Percentiles rank a stretch among this genome's conserved stretches.
Evolutionary conservation across 2,329 filamentous ascomycete genomes (phyloP).

Genomic region (Chaetoscypha palmicola): DNA sequence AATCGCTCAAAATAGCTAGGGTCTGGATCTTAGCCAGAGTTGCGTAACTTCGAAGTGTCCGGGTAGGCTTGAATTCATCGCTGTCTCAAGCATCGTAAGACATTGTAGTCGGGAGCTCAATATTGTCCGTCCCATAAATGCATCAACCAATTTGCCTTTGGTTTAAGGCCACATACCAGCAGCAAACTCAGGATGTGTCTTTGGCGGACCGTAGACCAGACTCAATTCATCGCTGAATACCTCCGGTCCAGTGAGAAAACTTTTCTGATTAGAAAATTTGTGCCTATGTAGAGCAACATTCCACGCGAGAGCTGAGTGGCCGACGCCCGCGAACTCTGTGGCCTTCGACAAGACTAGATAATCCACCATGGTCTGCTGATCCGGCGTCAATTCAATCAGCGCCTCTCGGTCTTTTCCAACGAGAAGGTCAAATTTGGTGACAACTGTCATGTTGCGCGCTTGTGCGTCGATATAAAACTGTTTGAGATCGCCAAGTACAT

Average conservation of each 20-base stretch:
- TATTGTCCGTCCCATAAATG: not conserved
- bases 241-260: conserved; percentile 11
- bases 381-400: conserved; percentile 34
- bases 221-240: conserved; percentile 15
- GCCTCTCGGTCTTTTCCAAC: conserved; percentile 26
- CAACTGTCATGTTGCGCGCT: conserved; percentile 8
- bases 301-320: conserved; percentile 40
- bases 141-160: not conserved
- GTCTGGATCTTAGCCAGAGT: too few relatives aligned
- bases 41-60: too few relatives aligned
- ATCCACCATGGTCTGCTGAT: conserved; percentile 42
- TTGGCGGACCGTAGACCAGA: conserved; percentile 10
- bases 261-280: conserved; percentile 6
- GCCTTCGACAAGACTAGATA: conserved; percentile 40
- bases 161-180: conserved; percentile 22
- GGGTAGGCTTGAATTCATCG: too few relatives aligned
- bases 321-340: conserved; percentile 35
- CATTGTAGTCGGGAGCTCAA: too few relatives aligned
- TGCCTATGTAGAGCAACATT: conserved; percentile 37
- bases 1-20: too few relatives aligned
- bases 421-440: conserved; percentile 36
- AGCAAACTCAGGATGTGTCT: conserved; percentile 17
- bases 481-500: conserved; percentile 5
- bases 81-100: too few relatives aligned
- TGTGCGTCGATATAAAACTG: conserved; percentile 2